Evolutionary conservation across 148 eudicot genomes (phyloP), one percentile per base, ranked within the genome.

Genomic region (Polygonum maritimum): DNA sequence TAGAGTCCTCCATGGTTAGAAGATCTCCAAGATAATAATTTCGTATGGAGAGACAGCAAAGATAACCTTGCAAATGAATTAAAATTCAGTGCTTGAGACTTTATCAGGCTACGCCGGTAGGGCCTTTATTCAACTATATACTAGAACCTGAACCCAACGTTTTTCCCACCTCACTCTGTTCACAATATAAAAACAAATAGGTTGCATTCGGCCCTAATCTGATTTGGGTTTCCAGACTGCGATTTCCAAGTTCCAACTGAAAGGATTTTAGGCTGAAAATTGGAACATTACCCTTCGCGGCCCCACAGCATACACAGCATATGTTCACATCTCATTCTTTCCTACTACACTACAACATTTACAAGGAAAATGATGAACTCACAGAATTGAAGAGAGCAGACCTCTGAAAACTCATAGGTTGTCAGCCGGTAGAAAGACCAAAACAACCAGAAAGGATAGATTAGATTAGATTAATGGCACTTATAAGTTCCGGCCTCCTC

Each of bases 401-500:
- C 33, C 65, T 57, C 65, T 57, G 65, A 57, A 57, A 57, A 19
- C 9, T 33, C 65, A 57, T 22, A 57, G 11, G 65, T 57, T 33
- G 22, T 57, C 31, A 21, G 7, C 65, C 65, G 33, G 31, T 57
- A 21, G 33, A 22, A 22, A 57, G 26, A 21, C 26, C 21, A 57
- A 2, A 22, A 19, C 5, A 21, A 3, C 35, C 2, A 19, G 13
- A 21, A 57, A 9, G 33, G 13, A 4, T 54, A 54, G 60, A 57
- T 54, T 54, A 13, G 49, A 48, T 48, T 48, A 54, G 9, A 54
- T 54, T 5, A 22, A 54, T 54, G 7, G 11, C 11, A 21, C 33
- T 85, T 83, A 89, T 51, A 12, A 78, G 69, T 88, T 80, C 76
- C 97, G 84, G 60, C 98, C 98, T 18, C 87, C 91, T 73, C 73